phyloP scores from a whole-genome alignment of 1,139 yeast species.

The Saccharomyces hybrid region DNA sequence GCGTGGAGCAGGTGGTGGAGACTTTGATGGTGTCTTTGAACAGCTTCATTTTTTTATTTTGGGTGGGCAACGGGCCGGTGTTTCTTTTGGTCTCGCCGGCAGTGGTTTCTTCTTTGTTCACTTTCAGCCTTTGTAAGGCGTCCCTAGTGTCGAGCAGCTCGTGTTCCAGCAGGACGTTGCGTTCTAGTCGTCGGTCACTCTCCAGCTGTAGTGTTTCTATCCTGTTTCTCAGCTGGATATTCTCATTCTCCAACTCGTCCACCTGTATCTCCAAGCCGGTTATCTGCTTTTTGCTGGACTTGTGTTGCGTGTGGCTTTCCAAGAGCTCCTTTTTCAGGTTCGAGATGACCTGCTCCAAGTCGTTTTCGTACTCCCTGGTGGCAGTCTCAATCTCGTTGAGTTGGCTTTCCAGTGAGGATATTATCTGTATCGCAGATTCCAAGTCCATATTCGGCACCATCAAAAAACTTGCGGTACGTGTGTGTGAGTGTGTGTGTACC shows the following conservation, averaged over 20 bases:
- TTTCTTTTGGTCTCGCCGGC: slow-evolving; percentile 1
- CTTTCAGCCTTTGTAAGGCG: slow-evolving; percentile 3
- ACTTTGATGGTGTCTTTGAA: slow-evolving; percentile 5
- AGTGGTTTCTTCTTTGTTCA: background rate
- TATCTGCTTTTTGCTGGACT: slow-evolving; percentile 7
- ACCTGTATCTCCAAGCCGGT: slow-evolving; percentile 11
- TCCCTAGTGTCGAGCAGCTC: slow-evolving; percentile 13
- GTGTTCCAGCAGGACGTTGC: slow-evolving; percentile 17
- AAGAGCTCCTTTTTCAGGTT: slow-evolving; percentile 8
- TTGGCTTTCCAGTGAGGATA: slow-evolving; percentile 14
- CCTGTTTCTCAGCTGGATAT: slow-evolving; percentile 17
- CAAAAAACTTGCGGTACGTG: background rate
- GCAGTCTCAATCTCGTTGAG: slow-evolving; percentile 14
- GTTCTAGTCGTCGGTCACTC: slow-evolving; percentile 18
- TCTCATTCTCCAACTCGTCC: slow-evolving; percentile 20
- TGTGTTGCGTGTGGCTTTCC: slow-evolving; percentile 2
- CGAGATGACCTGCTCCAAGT: slow-evolving; percentile 14
- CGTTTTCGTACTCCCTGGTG: slow-evolving; percentile 17
- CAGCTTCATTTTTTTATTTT: slow-evolving; percentile 3
- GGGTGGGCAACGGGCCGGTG: background rate
- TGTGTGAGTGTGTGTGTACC: background rate
- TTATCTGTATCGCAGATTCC: slow-evolving; percentile 10
- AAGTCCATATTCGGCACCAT: slow-evolving; percentile 3
- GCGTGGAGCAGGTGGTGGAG: slow-evolving; percentile 5
- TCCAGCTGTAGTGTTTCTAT: slow-evolving; percentile 12